Evolutionary conservation across 208 protist genomes (phyloP), one percentile per base, ranked within the genome.

Genomic region (Leptomonas pyrrhocoris): DNA sequence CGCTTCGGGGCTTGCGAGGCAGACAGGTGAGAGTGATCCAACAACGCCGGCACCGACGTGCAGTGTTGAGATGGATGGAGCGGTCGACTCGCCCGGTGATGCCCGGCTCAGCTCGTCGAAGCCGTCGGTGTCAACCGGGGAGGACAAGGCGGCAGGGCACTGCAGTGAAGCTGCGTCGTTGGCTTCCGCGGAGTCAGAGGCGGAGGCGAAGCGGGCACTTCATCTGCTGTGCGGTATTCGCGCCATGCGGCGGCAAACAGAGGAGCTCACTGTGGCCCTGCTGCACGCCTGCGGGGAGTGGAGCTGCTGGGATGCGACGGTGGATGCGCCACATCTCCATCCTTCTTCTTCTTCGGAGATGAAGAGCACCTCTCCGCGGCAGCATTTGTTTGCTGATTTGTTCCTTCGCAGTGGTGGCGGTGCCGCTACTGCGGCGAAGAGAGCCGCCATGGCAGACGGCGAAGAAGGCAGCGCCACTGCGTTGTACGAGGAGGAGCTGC

Each of bases 201-300:
- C 51, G 8, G 53, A 68, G 58, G 77, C 82, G 38, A 36, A 68
- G 30, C 72, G 77, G 2, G 83, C 79, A 19, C 46, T 86, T 45
- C 49, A 57, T 9, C 60, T 89, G 53, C 73, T 92, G 23, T 55
- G 55, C 30, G 68, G 67, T 15, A 73, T 92, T 9, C 83, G 83
- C 11, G 70, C 64, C 8, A 50, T 92, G 40, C 83, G 86, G 11
- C 68, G 67, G 13, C 78, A 92, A 51, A 86, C 83, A 12, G 86
- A 92, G 45, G 77, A 82, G n/a, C 68, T 89, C 23, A 84, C 79
- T 3, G 51, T 83, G 19, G 51, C 49, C 15, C 64, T 92, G 19
- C 73, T 92, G 30, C 81, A 89, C 55, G 69, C 83, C 19, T 80
- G 69, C 23, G 84, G 79, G 15, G 83, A 85, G 61, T 83, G 74